phyloP scores from a whole-genome alignment of 805 yeast genomes.

The Nakazawaea populi region DNA sequence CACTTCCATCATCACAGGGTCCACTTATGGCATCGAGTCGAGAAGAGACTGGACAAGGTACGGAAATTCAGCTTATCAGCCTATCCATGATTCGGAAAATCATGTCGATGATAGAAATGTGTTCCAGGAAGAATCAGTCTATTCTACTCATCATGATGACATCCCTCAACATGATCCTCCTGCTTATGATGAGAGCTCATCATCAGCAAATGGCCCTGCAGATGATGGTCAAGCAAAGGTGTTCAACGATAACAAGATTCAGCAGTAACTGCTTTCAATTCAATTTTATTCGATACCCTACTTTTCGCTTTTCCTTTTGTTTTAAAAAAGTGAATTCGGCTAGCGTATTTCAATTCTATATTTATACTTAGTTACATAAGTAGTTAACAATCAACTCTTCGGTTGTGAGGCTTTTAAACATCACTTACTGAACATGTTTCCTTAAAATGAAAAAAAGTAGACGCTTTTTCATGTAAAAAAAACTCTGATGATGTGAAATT shows the following conservation, averaged over 20 bases:
- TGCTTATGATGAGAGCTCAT: constrained; percentile 5
- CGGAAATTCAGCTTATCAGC: constrained; percentile 6
- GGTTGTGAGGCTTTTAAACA: no score
- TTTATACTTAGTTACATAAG: no score
- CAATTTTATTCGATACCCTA: no score
- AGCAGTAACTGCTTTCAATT: neutral
- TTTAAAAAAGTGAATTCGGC: no score
- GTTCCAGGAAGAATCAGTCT: no score
- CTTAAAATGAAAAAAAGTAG: no score
- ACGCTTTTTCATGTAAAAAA: no score
- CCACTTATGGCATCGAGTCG: constrained; percentile 13
- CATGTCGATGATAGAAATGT: neutral
- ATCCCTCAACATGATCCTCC: constrained; percentile 6
- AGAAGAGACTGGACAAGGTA: constrained; percentile 8
- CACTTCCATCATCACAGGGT: constrained; percentile 21
- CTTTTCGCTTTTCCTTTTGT: neutral
- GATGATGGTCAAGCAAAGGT: constrained; percentile 3
- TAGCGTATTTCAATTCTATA: no score
- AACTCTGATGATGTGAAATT: no score
- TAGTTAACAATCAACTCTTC: no score
- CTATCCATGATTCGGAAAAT: neutral
- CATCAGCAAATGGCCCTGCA: constrained; percentile 18
- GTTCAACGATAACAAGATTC: constrained; percentile 21
- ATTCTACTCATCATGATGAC: constrained; percentile 4
- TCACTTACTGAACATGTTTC: no score